Conservation (phyloP, 805 yeast species). For the Wickerhamomyces pijperi region DNA sequence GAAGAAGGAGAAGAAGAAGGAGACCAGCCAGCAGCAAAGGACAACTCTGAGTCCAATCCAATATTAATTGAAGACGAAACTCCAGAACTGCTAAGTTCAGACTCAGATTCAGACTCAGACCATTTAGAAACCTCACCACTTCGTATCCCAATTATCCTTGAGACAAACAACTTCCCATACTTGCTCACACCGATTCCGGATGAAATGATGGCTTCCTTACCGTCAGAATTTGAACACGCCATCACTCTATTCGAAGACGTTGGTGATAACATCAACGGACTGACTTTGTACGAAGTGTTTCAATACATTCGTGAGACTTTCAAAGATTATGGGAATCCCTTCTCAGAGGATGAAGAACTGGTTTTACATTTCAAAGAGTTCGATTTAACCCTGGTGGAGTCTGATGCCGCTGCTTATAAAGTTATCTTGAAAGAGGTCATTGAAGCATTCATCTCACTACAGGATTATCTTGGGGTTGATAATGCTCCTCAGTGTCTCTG, state of each 20-base stretch:
- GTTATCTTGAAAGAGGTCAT: slow-evolving; percentile 10
- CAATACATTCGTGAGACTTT: slow-evolving; percentile 10
- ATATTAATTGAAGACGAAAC: background rate
- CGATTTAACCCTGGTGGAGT: slow-evolving; percentile 8
- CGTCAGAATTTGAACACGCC: slow-evolving; percentile 7
- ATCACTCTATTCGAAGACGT: slow-evolving; percentile 12
- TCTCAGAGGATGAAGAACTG: slow-evolving; percentile 11
- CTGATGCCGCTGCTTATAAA: slow-evolving; percentile 11
- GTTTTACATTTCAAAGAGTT: slow-evolving; percentile 12
- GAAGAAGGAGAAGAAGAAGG: background rate
- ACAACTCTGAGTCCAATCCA: background rate
- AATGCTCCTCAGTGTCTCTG: slow-evolving; percentile 6
- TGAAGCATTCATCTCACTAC: slow-evolving; percentile 6
- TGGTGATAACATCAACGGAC: slow-evolving; percentile 2
- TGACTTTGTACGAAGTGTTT: slow-evolving; percentile 9
- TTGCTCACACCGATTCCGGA: slow-evolving; percentile 11
- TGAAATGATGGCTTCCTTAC: slow-evolving; percentile 1
- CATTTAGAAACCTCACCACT: background rate
- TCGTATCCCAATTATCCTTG: slow-evolving; percentile 11
- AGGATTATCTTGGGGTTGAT: slow-evolving; percentile 1
- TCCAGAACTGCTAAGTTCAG: no score
- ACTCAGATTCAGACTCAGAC: no score
- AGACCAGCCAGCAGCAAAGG: background rate
- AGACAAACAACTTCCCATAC: slow-evolving; percentile 12
- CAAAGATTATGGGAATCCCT: slow-evolving; percentile 10